Base-by-base conservation (phyloP, 225 moss, liverwort and hornwort species). In the Pseudoscleropodium purum region DNA sequence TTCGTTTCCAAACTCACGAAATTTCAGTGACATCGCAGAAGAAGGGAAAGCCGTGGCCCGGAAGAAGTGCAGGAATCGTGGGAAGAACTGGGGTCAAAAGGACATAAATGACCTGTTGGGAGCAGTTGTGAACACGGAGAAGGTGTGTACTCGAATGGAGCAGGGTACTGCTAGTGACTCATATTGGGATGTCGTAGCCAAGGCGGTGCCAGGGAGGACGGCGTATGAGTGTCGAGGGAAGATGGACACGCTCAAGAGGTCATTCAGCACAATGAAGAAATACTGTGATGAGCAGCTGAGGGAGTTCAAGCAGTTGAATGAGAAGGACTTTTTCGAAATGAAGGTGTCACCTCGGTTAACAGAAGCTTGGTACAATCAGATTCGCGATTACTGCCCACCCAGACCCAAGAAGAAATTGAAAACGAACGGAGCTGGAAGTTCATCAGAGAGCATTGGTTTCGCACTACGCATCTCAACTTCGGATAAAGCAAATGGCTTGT, bases 181-280 rank as follows among this genome's bases (percentile, higher is more conserved):
- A 18, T 39, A 8, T 19, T 83, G 90, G 87, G 33, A 68, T 34
- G 33, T 1, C 52, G 7, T 84, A 49, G 60, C 79, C 6, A 2
- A 62, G 41, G 30, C 2, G 33, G 79, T 90, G 83, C 23, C 31
- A 31, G 79, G 43, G 15, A 84, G 62, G 43, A 79, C 63, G 16
- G 29, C 9, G 33, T 2, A 3, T 6, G 49, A 84, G 37, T 90
- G 88, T 90, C 62, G 1, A 7, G 36, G 17, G 70, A 84, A 87
- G 79, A 88, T 88, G 69, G 90, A 90, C 34, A 80, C 90, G 37
- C 29, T 88, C 3, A 43, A 6, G 18, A 84, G 37, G 87, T 78
- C 87, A 18, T 72, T 6, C 61, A 63, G 0, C 3, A 34, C 3
- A 24, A 82, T 13, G 0, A 16, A 61, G 5, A 0, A 19, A 0